phyloP scores from a whole-genome alignment of 345 rosid genomes.

The Euphorbia tirucalli region DNA sequence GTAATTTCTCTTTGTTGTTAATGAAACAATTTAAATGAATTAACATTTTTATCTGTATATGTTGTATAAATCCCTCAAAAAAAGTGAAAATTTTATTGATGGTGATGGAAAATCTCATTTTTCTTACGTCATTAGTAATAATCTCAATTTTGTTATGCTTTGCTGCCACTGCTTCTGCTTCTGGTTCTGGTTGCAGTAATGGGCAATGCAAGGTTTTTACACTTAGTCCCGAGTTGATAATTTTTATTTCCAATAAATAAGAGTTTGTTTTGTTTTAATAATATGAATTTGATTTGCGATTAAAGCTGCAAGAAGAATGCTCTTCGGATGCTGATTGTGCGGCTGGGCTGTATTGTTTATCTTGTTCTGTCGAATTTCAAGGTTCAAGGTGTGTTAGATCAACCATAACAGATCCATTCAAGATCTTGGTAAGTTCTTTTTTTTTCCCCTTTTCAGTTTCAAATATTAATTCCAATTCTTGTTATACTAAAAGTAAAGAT shows the following conservation, averaged over 20 bases:
- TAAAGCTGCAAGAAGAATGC: slow-evolving; percentile 34
- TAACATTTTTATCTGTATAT: neutral
- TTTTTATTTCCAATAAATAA: no score
- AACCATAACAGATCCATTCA: slow-evolving; percentile 51
- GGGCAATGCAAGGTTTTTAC: slow-evolving; percentile 14
- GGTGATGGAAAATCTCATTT: neutral
- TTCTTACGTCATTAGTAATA: neutral
- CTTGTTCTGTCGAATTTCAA: slow-evolving; percentile 40
- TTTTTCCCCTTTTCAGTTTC: neutral
- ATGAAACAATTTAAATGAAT: no score
- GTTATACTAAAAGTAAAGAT: neutral
- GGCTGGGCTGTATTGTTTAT: slow-evolving; percentile 53
- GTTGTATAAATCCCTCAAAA: no score
- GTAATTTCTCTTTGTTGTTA: neutral
- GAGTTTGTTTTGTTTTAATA: neutral
- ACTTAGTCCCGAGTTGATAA: neutral
- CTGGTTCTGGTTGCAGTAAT: neutral
- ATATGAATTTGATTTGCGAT: no score
- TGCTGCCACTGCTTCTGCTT: neutral
- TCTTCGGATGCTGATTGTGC: slow-evolving; percentile 54
- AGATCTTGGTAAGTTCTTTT: slow-evolving; percentile 34
- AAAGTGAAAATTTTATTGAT: neutral
- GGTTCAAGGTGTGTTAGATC: slow-evolving; percentile 61
- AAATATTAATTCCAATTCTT: no score
- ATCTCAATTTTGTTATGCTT: neutral